These are phyloP conservation scores for Tulasnella sp. DNA, from an alignment of 768 basidiomycete species.

Conservation along the genomic window DNA sequence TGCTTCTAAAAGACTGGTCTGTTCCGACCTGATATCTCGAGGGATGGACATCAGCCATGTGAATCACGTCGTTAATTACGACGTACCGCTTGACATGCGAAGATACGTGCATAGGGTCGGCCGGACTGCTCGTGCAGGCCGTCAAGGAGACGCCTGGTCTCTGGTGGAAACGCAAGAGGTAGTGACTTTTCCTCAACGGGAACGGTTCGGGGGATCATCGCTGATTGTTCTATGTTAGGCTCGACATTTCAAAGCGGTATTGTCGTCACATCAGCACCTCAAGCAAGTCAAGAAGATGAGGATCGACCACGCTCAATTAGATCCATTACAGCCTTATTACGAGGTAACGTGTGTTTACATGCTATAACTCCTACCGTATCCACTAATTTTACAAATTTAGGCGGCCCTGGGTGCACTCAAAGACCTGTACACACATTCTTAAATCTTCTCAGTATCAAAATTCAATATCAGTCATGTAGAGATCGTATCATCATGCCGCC, in stretches of 20 bases:
- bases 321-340: constrained; percentile 47
- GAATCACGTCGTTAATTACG: constrained; percentile 89
- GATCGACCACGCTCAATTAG: constrained; percentile 51
- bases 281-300: constrained; percentile 56
- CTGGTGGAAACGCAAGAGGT: constrained; percentile 93
- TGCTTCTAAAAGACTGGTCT: constrained; percentile 58
- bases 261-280: constrained; percentile 61
- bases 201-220: no score
- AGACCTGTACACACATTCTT: no score
- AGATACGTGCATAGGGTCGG: constrained; percentile 98
- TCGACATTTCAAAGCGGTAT: constrained; percentile 75
- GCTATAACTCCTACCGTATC: no score
- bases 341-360: constrained; percentile 37
- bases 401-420: no score
- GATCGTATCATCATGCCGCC: no score
- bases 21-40: constrained; percentile 90
- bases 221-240: constrained; percentile 42
- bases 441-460: no score
- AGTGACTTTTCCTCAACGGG: no score
- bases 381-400: no score
- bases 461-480: no score
- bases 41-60: constrained; percentile 93
- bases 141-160: constrained; percentile 83
- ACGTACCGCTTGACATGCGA: constrained; percentile 91
- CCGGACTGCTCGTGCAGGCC: constrained; percentile 87